Evolutionary conservation across 75 land plant species (phyloP).

Genomic region (Cupressus sempervirens): DNA sequence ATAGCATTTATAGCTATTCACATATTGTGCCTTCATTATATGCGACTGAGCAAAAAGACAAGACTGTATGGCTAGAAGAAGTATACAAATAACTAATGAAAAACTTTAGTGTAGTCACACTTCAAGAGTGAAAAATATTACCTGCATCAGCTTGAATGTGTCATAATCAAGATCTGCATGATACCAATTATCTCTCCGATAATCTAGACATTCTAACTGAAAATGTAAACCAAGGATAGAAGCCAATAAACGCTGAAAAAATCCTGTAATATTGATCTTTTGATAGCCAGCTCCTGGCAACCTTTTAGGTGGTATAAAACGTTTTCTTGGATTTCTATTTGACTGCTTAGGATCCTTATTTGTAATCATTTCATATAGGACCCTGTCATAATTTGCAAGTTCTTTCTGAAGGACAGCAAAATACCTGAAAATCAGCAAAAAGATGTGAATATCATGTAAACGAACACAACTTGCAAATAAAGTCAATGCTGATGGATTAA

Average conservation of each 20-base stretch:
- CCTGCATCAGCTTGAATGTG: conserved; percentile 84
- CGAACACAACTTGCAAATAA: background rate
- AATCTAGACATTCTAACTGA: conserved; percentile 94
- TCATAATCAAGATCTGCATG: conserved; percentile 95
- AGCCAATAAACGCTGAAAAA: conserved; percentile 78
- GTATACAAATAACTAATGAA: background rate
- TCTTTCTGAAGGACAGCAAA: conserved; percentile 65
- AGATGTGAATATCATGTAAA: background rate
- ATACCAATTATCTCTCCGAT: conserved; percentile 78
- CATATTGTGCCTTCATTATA: background rate
- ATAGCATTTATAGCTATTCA: background rate
- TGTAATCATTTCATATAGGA: conserved; percentile 98
- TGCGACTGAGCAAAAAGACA: background rate
- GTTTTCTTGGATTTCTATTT: conserved; percentile 32
- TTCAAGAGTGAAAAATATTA: conserved; percentile 23
- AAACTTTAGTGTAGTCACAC: background rate
- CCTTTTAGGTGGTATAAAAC: conserved; percentile 48
- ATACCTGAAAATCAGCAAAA: conserved; percentile 48
- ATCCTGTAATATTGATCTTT: conserved; percentile 66
- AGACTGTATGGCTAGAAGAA: background rate
- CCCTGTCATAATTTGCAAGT: conserved; percentile 75
- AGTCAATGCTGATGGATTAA: background rate
- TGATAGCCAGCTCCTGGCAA: conserved; percentile 52
- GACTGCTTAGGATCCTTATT: conserved; percentile 72
- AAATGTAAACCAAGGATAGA: conserved; percentile 65